Evolutionary conservation across 441 rosid genomes (phyloP), one percentile per base, ranked within the genome.

Genomic region (Eutrema salsugineum): DNA sequence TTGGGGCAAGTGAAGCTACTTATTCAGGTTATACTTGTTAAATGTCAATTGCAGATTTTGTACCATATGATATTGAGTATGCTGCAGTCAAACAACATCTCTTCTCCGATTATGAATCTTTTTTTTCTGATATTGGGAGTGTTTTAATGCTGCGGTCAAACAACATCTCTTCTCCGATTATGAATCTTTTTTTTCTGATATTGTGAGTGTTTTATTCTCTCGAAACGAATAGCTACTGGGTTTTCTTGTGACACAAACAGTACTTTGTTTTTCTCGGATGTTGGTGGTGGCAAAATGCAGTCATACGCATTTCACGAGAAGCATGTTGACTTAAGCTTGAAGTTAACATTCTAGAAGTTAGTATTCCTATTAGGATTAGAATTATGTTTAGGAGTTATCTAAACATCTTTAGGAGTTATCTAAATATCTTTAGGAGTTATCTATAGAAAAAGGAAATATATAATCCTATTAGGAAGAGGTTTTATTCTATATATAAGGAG

Each of bases 231-330:
- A 74, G 97, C 83, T 88, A 88, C 77, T 94, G 94, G 11, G 96
- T 91, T 33, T 90, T 91, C 83, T 82, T 92, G 81, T 97, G 97
- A 73, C 94, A 90, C 82, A 94, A 94, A 70, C 99, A 94, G 47
- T 94, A 94, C 83, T 94, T 90, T 44, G 97, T 92, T 46, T 90
- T 97, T 68, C 85, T n/a, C 97, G 3, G 99, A 94, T 78, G 99
- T 92, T 69, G 97, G 99, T 72, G 91, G 86, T 20, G 97, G 99
- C 62, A 92, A 91, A 88, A 94, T 94, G 96, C 99, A 94, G 78
- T 94, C 97, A 94, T 92, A 94, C 11, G 99, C 96, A n/a, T 94
- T 91, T 77, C 85, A 90, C 78, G 83, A 94, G 32, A 97, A 91
- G 24, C 24, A n/a, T n/a, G n/a, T n/a, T n/a, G n/a, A n/a, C n/a